Evolutionary conservation across 2,329 filamentous ascomycete species (phyloP).

Genomic region (Diaporthe longicolla): DNA sequence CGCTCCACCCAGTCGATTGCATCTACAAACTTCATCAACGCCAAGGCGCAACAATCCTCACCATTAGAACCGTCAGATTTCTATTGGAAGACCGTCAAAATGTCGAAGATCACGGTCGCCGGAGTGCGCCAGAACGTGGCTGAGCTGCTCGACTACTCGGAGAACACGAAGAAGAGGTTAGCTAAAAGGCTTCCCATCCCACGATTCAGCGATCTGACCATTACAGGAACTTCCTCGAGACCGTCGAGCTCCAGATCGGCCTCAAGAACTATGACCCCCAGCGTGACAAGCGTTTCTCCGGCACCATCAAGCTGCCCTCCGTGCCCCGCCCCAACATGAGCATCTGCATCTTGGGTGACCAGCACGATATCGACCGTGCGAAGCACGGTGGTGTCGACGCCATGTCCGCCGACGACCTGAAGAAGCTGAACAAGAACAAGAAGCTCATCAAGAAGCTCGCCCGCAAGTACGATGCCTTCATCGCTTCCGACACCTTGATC

Average conservation of each 20-base stretch:
- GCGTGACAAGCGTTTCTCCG: constrained; percentile 99
- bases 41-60: constrained; percentile 67
- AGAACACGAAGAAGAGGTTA: constrained; percentile 88
- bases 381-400: constrained; percentile 99
- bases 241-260: constrained; percentile 68
- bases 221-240: constrained; percentile 82
- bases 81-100: constrained; percentile 91
- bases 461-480: constrained; percentile 99
- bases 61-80: constrained; percentile 76
- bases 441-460: constrained; percentile 99
- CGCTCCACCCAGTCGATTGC: constrained; percentile 11
- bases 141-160: constrained; percentile 93
- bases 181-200: background rate
- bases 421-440: constrained; percentile 99
- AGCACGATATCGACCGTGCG: constrained; percentile 99
- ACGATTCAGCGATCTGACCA: background rate
- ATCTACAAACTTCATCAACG: constrained; percentile 47
- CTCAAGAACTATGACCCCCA: constrained; percentile 92
- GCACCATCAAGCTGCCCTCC: constrained; percentile 94
- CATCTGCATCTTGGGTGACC: constrained; percentile 82
- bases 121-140: constrained; percentile 96
- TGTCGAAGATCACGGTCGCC: constrained; percentile 78
- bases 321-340: constrained; percentile 92
- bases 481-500: constrained; percentile 97
- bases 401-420: constrained; percentile 98